Evolutionary conservation across 129 eudicot genomes (phyloP).

Genomic region (Lonicera japonica): DNA sequence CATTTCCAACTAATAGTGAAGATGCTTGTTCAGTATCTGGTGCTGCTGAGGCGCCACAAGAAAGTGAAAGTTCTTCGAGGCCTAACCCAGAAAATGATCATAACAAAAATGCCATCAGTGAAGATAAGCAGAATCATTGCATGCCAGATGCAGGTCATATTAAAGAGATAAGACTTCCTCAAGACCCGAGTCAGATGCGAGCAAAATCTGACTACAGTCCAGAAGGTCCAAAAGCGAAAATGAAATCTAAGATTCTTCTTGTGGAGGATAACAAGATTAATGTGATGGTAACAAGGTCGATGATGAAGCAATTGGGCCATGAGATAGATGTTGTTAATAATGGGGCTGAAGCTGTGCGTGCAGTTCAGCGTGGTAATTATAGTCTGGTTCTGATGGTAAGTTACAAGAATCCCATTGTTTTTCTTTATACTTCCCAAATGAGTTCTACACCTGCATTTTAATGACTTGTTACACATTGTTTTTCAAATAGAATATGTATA

Average conservation of each 20-base stretch:
- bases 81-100: slow-evolving; percentile 21
- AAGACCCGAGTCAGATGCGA: slow-evolving; percentile 17
- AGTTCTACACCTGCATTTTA: background rate
- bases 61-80: slow-evolving; percentile 22
- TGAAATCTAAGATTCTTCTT: slow-evolving; percentile 78
- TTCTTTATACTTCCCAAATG: background rate
- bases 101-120: slow-evolving; percentile 13
- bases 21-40: slow-evolving; percentile 31
- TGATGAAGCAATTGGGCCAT: slow-evolving; percentile 91
- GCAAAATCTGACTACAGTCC: slow-evolving; percentile 18
- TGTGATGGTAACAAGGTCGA: slow-evolving; percentile 69
- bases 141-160: slow-evolving; percentile 9
- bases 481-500: background rate
- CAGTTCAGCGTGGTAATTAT: slow-evolving; percentile 49
- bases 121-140: slow-evolving; percentile 21
- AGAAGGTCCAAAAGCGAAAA: slow-evolving; percentile 19
- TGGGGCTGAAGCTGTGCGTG: slow-evolving; percentile 90
- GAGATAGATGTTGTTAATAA: slow-evolving; percentile 77
- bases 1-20: slow-evolving; percentile 34
- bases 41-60: slow-evolving; percentile 21
- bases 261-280: slow-evolving; percentile 87
- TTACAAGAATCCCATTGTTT: background rate
- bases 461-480: background rate
- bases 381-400: slow-evolving; percentile 84
- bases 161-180: slow-evolving; percentile 8